Evolutionary conservation across 257 asterid species (phyloP), one percentile per base, ranked within the genome.

Genomic region (Apocynum venetum): DNA sequence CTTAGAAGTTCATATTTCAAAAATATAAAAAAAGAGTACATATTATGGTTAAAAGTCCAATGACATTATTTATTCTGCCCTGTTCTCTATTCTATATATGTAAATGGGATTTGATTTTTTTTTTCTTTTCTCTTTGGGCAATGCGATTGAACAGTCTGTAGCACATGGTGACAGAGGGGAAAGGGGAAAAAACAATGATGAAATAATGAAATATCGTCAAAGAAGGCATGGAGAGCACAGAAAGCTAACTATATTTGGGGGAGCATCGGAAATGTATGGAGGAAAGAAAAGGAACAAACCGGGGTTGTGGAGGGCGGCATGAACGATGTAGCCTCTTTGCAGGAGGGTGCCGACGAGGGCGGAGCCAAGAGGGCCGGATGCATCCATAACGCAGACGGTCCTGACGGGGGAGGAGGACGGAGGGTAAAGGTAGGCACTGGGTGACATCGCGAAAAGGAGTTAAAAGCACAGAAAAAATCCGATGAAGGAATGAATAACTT

Each of bases 341-440:
- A 93, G 82, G 67, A 93, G 93, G 74, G 89, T 89, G 77, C 80
- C 88, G 78, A 93, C 97, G 47, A 93, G 90, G 53, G 93, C 85
- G 15, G 92, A 83, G 75, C 98, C 98, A 7, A 93, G 76, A 1
- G 83, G 87, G 11, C 97, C 97, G 0, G 94, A 80, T 0, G 97
- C 96, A 75, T 93, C 97, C 98, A 93, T 93, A 3, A 93, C 98
- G 69, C 98, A 93, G 2, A 93, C 92, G 0, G 88, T 84, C 67
- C 79, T 87, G 60, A 78, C 55, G 11, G 31, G 31, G 31, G 31
- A 25, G 31, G 31, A 25, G 31, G 76, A 17, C 4, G 53, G 47
- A 41, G 31, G 66, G 9, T 40, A 49, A 43, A 76, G 35, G 53
- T 48, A 68, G 20, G 76, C 80, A 2, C 19, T 51, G 7, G 82